Conservation (phyloP, 176 grass and related monocot genomes). For the Oryza meridionalis region DNA sequence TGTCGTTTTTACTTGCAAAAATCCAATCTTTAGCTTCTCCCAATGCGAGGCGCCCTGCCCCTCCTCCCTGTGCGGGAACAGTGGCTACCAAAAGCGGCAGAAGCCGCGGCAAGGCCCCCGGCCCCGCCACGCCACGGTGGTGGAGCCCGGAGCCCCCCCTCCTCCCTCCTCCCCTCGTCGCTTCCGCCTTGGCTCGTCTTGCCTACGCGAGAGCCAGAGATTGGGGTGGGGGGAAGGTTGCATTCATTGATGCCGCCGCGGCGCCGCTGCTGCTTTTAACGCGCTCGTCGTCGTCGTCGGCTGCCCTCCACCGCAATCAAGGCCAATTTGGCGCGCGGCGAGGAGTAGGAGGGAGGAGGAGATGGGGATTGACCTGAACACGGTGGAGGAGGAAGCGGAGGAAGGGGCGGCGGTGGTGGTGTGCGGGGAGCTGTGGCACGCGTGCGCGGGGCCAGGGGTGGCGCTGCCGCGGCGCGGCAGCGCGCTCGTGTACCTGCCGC, state of each 20-base stretch:
- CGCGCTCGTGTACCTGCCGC: slow-evolving; percentile 89
- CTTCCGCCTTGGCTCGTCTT: neutral
- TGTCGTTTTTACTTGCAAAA: neutral
- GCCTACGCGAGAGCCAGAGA: neutral
- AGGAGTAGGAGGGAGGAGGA: no score
- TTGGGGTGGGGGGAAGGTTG: neutral
- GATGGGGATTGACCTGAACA: slow-evolving; percentile 97
- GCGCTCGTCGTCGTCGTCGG: neutral
- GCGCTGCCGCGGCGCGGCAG: slow-evolving; percentile 72
- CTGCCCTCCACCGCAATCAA: neutral
- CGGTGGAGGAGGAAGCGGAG: slow-evolving; percentile 55
- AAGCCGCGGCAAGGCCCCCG: neutral
- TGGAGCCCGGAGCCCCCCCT: neutral
- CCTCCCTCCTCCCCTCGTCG: neutral
- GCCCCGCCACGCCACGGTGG: neutral
- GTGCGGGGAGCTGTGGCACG: slow-evolving; percentile 89
- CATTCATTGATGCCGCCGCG: slow-evolving; percentile 16
- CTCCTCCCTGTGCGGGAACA: slow-evolving; percentile 35
- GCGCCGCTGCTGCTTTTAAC: slow-evolving; percentile 22
- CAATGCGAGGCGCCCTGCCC: neutral
- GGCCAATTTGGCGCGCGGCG: slow-evolving; percentile 31
- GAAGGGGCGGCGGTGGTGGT: slow-evolving; percentile 33
- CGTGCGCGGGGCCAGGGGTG: slow-evolving; percentile 71
- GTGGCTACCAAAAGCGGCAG: slow-evolving; percentile 9
- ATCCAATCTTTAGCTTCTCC: neutral